Conservation (phyloP, 306 rosid species). For the Geum urbanum region DNA sequence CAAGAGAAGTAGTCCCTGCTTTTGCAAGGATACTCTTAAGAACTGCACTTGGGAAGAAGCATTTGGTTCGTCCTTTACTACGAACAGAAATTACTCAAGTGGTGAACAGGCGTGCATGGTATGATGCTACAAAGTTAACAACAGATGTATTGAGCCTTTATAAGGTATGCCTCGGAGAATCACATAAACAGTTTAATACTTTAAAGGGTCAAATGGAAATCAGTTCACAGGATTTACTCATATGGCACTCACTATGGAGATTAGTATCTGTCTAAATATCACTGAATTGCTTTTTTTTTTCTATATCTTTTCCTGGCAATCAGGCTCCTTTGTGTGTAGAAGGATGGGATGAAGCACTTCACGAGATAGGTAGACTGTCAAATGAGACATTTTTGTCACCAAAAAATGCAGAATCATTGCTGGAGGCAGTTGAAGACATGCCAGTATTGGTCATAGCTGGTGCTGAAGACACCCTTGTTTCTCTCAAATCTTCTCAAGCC, state of each 20-base stretch:
- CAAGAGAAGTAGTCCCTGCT: conserved; percentile 89
- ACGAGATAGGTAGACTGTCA: conserved; percentile 93
- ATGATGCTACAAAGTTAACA: conserved; percentile 70
- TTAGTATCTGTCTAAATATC: not conserved
- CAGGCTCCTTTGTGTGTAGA: conserved; percentile 83
- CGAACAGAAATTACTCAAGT: conserved; percentile 88
- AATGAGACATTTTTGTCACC: conserved; percentile 57
- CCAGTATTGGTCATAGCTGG: conserved; percentile 73
- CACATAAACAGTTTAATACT: not conserved
- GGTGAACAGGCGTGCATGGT: conserved; percentile 89
- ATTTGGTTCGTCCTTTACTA: conserved; percentile 79
- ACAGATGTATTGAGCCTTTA: conserved; percentile 65
- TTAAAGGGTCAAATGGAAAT: not conserved
- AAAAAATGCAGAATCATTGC: conserved; percentile 60
- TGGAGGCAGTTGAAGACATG: conserved; percentile 58
- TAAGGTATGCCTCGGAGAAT: conserved; percentile 43
- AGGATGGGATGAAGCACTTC: conserved; percentile 93
- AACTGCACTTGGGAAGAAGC: conserved; percentile 90
- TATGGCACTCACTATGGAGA: not conserved
- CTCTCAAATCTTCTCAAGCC: conserved; percentile 68
- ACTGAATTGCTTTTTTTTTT: not conserved
- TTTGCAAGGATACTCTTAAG: conserved; percentile 89
- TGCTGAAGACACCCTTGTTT: conserved; percentile 72
- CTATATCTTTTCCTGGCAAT: conserved; percentile 8
- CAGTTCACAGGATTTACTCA: not conserved